Evolutionary conservation across 352 stramenopile species (phyloP), one percentile per base, ranked within the genome.

Genomic region (Phytophthora idaei): DNA sequence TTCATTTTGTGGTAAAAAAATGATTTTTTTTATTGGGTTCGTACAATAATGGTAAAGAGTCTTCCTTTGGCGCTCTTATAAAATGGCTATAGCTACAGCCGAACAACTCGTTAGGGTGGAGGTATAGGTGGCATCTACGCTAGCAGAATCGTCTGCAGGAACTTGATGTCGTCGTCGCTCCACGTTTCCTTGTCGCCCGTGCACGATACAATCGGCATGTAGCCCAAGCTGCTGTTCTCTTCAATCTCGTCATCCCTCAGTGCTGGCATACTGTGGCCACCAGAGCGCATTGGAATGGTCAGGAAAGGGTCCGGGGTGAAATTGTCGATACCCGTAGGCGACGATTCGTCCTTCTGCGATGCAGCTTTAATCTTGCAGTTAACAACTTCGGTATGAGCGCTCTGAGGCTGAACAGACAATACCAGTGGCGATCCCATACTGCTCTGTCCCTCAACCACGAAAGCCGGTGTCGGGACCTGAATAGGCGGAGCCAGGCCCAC

Each of bases 101-200:
- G 36, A 75, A 64, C 57, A 69, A 64, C 63, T 73, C 50, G 54
- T 47, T 65, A 64, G 47, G 37, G 28, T 57, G 36, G 27, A 46
- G 14, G n/a, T 17, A 37, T 10, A 46, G 17, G 17, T 0, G 14
- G 15, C 32, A 6, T 56, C 62, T 84, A 92, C 2, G 77, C 71
- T 25, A 94, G 73, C 39, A 93, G 60, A 67, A 94, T 70, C 29
- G 69, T 89, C 67, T 92, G 84, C 48, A 94, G 68, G 54, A 94
- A 90, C 48, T 90, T 74, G 57, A 94, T 92, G 60, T 94, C 86
- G 44, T 90, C 84, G 59, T 93, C 86, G 45, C 72, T 91, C 86
- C 86, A 94, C 52, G 83, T 73, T 57, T 92, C 79, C 36, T 77
- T 80, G 41, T 90, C 74, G 28, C 71, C 71, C 42, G 67, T 70